A percentile compares a stretch with the other conserved stretches of the same genome.
These are phyloP conservation scores for Lepraria neglecta DNA, from an alignment of 495 filamentous ascomycete species.

Conservation along the genomic window DNA sequence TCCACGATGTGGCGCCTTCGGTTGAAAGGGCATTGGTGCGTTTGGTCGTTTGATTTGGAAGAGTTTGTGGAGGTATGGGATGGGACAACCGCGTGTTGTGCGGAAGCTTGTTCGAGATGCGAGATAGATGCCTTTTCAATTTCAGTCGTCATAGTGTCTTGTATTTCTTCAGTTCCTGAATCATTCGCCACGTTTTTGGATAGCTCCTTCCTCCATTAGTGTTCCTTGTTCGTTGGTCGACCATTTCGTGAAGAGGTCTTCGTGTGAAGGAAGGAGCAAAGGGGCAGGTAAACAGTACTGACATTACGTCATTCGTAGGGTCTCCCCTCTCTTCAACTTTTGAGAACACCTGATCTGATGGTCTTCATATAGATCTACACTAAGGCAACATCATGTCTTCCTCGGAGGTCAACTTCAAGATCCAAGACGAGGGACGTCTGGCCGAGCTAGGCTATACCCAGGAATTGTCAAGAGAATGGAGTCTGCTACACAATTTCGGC, in stretches of 20 bases:
- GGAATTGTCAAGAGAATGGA: slow-evolving; percentile 53
- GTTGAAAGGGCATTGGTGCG: background rate
- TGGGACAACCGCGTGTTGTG: background rate
- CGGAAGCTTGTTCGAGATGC: background rate
- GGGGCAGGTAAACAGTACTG: background rate
- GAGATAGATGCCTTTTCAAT: background rate
- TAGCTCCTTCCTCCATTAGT: background rate
- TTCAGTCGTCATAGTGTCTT: background rate
- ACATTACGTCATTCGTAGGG: background rate
- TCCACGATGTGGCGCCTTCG: background rate
- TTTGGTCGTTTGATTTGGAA: background rate
- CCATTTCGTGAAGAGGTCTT: no score
- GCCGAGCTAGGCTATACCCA: slow-evolving; percentile 58
- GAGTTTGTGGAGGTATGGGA: background rate
- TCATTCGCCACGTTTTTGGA: background rate
- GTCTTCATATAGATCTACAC: background rate
- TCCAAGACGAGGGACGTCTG: slow-evolving; percentile 46
- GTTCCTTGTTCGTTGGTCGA: background rate
- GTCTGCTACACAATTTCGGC: slow-evolving; percentile 55
- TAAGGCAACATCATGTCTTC: slow-evolving; percentile 13
- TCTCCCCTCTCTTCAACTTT: background rate
- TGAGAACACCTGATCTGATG: background rate
- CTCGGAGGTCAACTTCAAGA: slow-evolving; percentile 24
- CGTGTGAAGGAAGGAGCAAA: background rate
- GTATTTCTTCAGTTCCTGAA: background rate